These are phyloP conservation scores for Aphanomyces invadans DNA, from an alignment of 352 stramenopile species.

Conservation along the genomic window DNA sequence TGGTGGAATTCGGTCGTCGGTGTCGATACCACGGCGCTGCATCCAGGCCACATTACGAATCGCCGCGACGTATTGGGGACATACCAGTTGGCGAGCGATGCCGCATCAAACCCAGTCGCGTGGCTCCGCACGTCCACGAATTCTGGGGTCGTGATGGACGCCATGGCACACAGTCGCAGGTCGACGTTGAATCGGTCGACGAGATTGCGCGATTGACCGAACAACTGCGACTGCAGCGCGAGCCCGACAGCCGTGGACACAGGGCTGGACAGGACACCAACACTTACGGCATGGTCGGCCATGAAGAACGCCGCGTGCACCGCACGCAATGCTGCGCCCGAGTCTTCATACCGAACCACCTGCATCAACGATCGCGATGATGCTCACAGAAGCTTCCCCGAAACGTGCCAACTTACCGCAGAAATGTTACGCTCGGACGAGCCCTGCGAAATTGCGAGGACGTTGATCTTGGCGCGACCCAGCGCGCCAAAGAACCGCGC, in stretches of 20 bases:
- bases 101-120: constrained; percentile 24
- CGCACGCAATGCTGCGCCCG: constrained; percentile 85
- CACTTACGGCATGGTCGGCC: constrained; percentile 87
- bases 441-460: constrained; percentile 93
- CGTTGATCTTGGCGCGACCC: constrained; percentile 90
- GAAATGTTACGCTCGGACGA: constrained; percentile 93
- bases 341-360: constrained; percentile 83
- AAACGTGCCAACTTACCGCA: no score
- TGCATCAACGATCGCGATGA: neutral
- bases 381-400: no score
- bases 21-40: constrained; percentile 34
- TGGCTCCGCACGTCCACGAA: constrained; percentile 54
- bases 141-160: constrained; percentile 31
- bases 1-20: constrained; percentile 60
- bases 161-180: constrained; percentile 71
- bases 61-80: neutral
- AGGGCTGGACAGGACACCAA: constrained; percentile 86
- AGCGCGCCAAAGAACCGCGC: constrained; percentile 92
- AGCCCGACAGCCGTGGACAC: constrained; percentile 62
- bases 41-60: no score
- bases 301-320: constrained; percentile 94
- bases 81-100: constrained; percentile 3
- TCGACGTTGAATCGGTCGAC: constrained; percentile 78
- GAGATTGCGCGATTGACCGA: constrained; percentile 77
- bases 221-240: constrained; percentile 81